Base-by-base conservation (phyloP, 352 stramenopile species). In the Phytophthora foliorum region DNA sequence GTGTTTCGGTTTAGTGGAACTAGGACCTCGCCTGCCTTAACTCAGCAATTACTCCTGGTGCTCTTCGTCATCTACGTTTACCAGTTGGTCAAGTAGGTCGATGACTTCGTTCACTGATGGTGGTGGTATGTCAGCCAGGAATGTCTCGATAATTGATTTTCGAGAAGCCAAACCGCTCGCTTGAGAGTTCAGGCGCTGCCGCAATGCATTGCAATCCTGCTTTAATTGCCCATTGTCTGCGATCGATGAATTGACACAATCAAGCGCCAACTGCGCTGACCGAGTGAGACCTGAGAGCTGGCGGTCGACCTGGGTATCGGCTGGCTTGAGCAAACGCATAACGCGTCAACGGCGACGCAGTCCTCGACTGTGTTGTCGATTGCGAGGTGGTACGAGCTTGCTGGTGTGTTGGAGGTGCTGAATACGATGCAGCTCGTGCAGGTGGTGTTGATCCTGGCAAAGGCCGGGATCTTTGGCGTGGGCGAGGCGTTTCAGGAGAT, bases 221-320 rank as follows among this genome's bases (percentile, higher is more conserved):
- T 42, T 29, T 14, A 64, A 11, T 25, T 49, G 14, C 4, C 39
- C 6, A 22, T 64, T 64, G 17, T 55, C 45, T 8, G 31, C 24
- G 14, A 50, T 56, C 16, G 45, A 10, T 13, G 31, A 32, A 39
- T 50, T 49, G 10, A 65, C 24, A 29, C 19, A 24, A 38, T 65
- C 57, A 34, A 65, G 36, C 1, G 34, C 34, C 32, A 57, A 3
- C 6, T 34, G 29, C 10, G 57, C 38, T 22, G 46, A 51, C 19
- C 24, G n/a, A 17, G 46, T 32, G 13, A 65, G 44, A 19, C 21
- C 27, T 6, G 34, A 24, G 0, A 57, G 16, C 14, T 57, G 57
- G 3, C 25, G 45, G 3, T 57, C 57, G 16, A 38, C 41, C 21
- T 51, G 45, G 6, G 11, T 21, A 24, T 56, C 22, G 36, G 36